Conservation (phyloP, 805 yeast species). For the Scheffersomyces spartinae region DNA sequence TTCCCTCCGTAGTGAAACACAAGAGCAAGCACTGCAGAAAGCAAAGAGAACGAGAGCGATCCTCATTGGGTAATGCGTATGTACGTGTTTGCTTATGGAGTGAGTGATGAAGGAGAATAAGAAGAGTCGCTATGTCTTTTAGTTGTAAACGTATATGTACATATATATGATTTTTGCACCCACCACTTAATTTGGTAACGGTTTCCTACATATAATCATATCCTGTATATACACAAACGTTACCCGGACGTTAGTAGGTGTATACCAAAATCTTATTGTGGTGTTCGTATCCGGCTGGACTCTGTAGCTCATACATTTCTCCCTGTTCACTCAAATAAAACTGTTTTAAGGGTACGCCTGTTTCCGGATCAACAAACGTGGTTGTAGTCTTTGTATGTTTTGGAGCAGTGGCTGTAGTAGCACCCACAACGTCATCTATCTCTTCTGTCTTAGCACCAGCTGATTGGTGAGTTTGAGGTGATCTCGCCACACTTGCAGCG, state of each 20-base stretch:
- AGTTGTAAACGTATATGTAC: no score
- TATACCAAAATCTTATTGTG: constrained; percentile 19
- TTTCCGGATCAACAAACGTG: background rate
- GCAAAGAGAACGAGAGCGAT: no score
- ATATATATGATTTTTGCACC: no score
- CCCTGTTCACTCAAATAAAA: constrained; percentile 18
- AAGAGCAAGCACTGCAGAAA: no score
- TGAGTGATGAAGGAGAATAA: no score
- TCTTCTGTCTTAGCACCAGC: background rate
- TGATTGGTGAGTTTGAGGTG: background rate
- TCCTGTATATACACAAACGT: no score
- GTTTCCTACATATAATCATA: no score
- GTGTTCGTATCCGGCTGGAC: constrained; percentile 10
- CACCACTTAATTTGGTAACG: no score
- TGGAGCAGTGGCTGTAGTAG: background rate
- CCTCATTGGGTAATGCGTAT: no score
- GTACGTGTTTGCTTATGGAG: no score
- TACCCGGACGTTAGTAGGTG: constrained; percentile 13
- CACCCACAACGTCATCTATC: background rate
- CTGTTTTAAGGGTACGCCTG: constrained; percentile 13
- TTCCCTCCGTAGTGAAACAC: no score
- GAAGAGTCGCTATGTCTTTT: no score
- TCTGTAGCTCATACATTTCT: constrained; percentile 17
- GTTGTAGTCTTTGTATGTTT: background rate
- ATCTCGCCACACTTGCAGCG: background rate